Percentiles rank a stretch among this genome's conserved stretches.
phyloP scores from a whole-genome alignment of 1,284 basidiomycete species.

The Papiliotrema laurentii region DNA sequence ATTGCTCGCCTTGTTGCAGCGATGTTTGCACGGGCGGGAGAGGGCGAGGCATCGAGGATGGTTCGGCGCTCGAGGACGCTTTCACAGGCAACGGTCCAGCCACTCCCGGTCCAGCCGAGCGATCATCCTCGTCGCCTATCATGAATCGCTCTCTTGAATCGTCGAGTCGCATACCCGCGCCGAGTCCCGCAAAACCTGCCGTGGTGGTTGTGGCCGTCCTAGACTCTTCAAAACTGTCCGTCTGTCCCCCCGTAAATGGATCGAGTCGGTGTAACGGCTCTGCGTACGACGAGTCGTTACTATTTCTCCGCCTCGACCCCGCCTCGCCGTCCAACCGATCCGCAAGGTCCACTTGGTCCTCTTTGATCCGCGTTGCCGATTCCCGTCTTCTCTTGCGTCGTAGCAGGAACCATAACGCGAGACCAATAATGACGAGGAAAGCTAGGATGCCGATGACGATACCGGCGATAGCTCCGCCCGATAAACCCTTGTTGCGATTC shows the following conservation, averaged over 20 bases:
- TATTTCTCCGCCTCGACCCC: background rate
- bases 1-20: too few species aligned
- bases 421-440: slow-evolving; percentile 10
- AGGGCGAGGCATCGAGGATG: background rate
- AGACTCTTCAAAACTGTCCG: background rate
- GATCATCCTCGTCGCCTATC: slow-evolving; percentile 4
- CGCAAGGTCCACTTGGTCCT: slow-evolving; percentile 2
- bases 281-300: slow-evolving; percentile 3
- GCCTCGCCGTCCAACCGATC: slow-evolving; percentile 9
- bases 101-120: slow-evolving; percentile 11
- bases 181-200: slow-evolving; percentile 14
- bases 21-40: too few species aligned
- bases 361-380: background rate
- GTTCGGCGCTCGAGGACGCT: too few species aligned
- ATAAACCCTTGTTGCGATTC: slow-evolving; percentile 1
- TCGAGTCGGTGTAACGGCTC: slow-evolving; percentile 21
- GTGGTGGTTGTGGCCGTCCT: slow-evolving; percentile 3
- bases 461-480: slow-evolving; percentile 27
- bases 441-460: slow-evolving; percentile 24
- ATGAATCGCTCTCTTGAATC: background rate
- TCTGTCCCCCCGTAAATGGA: slow-evolving; percentile 2
- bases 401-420: slow-evolving; percentile 19
- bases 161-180: slow-evolving; percentile 1
- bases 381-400: slow-evolving; percentile 12
- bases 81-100: slow-evolving; percentile 19